Evolutionary conservation across 768 basidiomycete species (phyloP), one percentile per base, ranked within the genome.

Genomic region (Rhizopogon rudus): DNA sequence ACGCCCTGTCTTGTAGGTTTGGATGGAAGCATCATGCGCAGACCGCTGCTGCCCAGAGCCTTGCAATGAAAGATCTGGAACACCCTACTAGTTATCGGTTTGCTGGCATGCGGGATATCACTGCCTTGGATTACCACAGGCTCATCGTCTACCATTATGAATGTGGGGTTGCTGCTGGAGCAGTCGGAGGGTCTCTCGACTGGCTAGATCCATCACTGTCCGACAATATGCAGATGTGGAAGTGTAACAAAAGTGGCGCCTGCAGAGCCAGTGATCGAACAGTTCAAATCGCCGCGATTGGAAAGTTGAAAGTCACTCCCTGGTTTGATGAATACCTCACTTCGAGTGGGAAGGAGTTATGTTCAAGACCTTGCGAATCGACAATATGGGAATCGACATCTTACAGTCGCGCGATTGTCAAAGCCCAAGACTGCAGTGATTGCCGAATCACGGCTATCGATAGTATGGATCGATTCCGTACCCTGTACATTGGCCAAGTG

Each of bases 141-240:
- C 66, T 79, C 42, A 71, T 74, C 44, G 67, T 70, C 39, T 79
- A 77, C 57, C 75, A 75, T 58, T 63, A 65, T 29, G 55, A 66
- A 35, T 77, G 77, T 55, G 74, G 71, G 5, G 65, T 55, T 12
- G 58, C 51, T 29, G 58, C 60, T 2, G 40, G 53, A 2, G 53
- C 25, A 14, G 51, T 53, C 22, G 33, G 40, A 17, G 42, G 53
- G 39, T 56, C 57, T 37, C 35, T 37, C 13, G 35, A 10, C 35
- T 37, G 35, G 35, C 35, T 37, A 37, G 35, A 13, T 9, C 13
- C 10, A 1, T 37, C 35, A 5, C 25, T 25, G 25, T 37, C 35
- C 35, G 1, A 37, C 35, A 13, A 5, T 5, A 37, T 37, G 35
- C 35, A 37, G 35, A 35, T 35, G 35, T 35, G 35, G 35, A 37